Base-by-base conservation (phyloP, 2,329 filamentous ascomycete species). In the Colletotrichum kahawae region DNA sequence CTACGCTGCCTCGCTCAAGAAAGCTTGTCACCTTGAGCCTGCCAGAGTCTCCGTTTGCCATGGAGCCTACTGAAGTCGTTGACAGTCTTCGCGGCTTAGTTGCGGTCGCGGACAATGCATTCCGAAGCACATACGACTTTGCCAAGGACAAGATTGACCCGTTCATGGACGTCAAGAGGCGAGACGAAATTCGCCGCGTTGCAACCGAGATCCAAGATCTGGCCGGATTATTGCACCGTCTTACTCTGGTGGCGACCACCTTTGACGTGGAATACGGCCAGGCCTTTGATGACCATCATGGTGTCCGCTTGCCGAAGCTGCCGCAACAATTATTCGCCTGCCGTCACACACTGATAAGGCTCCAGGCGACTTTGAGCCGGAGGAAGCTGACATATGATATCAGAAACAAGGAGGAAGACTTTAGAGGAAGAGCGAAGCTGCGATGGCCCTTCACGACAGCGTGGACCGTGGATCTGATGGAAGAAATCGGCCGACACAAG, bases 381-480 rank as follows among this genome's bases (percentile, higher is more conserved):
- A 64, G 33, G 31, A 7, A 57, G 13, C 18, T 43, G 7, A n/a
- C 7, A 33, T 51, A 27, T 31, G 14, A 34, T 6, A 4, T 51
- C 13, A 14, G 34, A 29, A 31, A 34, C 9, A 4, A 3, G 6
- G n/a, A 34, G 7, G 7, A 29, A 7, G 65, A 54, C 5, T 18
- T 48, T 9, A 10, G 18, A 29, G 0, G 13, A 12, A 16, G 18
- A n/a, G 27, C 27, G 4, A 12, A 56, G 12, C 24, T 31, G 1
- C 64, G 36, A 43, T 69, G 70, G 70, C 70, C 70, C 3, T 73
- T 73, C 14, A 73, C 70, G 1, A 57, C 14, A 5, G 66, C 71
- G 1, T 72, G 65, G 64, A 72, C 56, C 14, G 5, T 24, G 33
- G 70, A 69, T n/a, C n/a, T 70, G 14, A 7, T 65, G 4, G 7